Conservation (phyloP, 179 eudicot genomes). For the Silene coronaria region DNA sequence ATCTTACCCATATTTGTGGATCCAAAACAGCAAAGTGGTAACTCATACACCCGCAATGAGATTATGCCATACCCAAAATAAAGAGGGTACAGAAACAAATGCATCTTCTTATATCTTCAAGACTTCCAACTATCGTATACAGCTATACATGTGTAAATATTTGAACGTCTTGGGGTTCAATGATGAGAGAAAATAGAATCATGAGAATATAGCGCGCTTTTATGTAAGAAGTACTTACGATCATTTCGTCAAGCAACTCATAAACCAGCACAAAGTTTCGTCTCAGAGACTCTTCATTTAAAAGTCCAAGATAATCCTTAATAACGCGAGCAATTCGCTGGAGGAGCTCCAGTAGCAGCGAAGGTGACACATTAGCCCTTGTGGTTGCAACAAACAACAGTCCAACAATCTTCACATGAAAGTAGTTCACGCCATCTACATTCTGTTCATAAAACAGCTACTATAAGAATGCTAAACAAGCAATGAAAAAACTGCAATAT, state of each 20-base stretch:
- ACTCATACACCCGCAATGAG: constrained; percentile 3
- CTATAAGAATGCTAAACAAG: neutral
- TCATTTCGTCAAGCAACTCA: constrained; percentile 91
- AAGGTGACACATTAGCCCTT: constrained; percentile 76
- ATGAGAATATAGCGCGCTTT: neutral
- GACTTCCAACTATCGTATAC: neutral
- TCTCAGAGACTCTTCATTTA: constrained; percentile 81
- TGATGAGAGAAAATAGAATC: neutral
- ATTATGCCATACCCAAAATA: neutral
- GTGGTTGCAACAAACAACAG: constrained; percentile 91
- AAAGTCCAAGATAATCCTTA: constrained; percentile 91
- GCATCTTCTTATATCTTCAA: neutral
- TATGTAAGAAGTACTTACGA: constrained; percentile 45
- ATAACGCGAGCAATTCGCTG: constrained; percentile 88
- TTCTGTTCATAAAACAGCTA: constrained; percentile 43
- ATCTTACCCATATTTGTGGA: neutral
- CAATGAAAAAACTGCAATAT: neutral
- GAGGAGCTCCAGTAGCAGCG: constrained; percentile 80
- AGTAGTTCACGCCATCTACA: constrained; percentile 88
- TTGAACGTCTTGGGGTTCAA: neutral
- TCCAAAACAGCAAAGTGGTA: neutral
- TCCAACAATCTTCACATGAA: constrained; percentile 94
- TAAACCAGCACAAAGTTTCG: constrained; percentile 93
- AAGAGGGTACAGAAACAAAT: neutral
- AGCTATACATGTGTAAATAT: neutral